These are phyloP conservation scores for Closterium sp. DNA, from an alignment of 139 green algal genomes.

Conservation along the genomic window DNA sequence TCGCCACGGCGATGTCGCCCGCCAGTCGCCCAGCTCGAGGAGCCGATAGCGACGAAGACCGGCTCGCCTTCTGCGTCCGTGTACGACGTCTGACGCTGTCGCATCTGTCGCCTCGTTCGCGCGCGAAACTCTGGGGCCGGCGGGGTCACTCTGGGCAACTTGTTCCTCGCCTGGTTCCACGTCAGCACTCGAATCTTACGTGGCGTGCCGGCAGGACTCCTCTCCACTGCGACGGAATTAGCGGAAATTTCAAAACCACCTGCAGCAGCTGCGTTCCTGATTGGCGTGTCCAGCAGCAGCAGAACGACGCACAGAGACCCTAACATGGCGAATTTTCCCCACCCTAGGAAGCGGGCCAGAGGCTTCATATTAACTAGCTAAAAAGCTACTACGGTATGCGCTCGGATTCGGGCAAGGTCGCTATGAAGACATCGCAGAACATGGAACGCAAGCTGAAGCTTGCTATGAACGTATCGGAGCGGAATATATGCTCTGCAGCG, in stretches of 20 bases:
- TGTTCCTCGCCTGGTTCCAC: neutral
- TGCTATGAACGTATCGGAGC: neutral
- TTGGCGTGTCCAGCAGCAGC: neutral
- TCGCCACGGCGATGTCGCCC: neutral
- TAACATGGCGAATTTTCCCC: neutral
- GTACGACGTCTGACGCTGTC: neutral
- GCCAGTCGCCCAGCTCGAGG: neutral
- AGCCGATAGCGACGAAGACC: neutral
- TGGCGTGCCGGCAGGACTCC: neutral
- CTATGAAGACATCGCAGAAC: no score
- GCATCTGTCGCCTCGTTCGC: neutral
- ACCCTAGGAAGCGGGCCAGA: neutral
- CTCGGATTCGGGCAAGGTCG: no score
- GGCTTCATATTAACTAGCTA: neutral
- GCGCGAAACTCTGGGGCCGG: neutral
- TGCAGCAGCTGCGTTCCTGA: neutral
- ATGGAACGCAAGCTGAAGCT: neutral
- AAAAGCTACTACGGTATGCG: neutral
- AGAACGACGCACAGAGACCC: neutral
- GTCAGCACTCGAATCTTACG: neutral
- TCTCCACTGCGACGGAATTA: neutral
- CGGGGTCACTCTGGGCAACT: neutral
- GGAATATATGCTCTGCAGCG: neutral
- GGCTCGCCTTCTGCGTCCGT: neutral
- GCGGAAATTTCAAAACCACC: neutral